Evolutionary conservation across 139 green algal species (phyloP).

Genomic region (Chlorella ohadii): DNA sequence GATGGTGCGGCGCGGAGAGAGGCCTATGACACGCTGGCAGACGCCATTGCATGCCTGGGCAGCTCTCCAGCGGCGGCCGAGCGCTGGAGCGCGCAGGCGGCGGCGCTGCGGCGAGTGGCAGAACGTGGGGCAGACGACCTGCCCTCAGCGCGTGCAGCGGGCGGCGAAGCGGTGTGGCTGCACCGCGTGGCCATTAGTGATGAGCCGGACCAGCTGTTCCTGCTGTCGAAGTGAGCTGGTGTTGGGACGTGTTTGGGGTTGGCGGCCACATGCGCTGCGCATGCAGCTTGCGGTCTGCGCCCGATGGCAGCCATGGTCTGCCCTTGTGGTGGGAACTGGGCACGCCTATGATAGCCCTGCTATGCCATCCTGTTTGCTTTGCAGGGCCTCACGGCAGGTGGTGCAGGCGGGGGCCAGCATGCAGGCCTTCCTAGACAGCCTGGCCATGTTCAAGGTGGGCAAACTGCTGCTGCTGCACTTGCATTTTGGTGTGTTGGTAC

Average conservation of each 20-base stretch:
- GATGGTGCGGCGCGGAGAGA: constrained; percentile 9
- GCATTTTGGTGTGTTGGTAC: no score
- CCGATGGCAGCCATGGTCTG: no score
- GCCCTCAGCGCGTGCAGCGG: background rate
- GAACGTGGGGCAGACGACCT: constrained; percentile 11
- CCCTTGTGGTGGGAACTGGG: no score
- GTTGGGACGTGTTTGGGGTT: background rate
- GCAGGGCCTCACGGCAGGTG: constrained; percentile 24
- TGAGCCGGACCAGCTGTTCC: constrained; percentile 17
- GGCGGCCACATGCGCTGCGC: no score
- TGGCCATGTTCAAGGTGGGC: background rate
- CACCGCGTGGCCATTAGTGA: constrained; percentile 21
- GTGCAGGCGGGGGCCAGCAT: constrained; percentile 18
- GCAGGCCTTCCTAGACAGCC: constrained; percentile 9
- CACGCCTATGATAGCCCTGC: no score
- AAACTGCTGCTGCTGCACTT: no score
- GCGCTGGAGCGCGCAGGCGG: constrained; percentile 17
- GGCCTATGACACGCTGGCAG: constrained; percentile 18
- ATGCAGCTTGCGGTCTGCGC: no score
- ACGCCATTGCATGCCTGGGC: constrained; percentile 15
- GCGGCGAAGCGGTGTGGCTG: background rate
- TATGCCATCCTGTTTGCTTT: background rate
- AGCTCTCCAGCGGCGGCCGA: background rate
- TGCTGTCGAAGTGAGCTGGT: constrained; percentile 14
- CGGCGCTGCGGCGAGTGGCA: constrained; percentile 9